Base-by-base conservation (phyloP, 257 asterid species). In the Leonotis leonurus region DNA sequence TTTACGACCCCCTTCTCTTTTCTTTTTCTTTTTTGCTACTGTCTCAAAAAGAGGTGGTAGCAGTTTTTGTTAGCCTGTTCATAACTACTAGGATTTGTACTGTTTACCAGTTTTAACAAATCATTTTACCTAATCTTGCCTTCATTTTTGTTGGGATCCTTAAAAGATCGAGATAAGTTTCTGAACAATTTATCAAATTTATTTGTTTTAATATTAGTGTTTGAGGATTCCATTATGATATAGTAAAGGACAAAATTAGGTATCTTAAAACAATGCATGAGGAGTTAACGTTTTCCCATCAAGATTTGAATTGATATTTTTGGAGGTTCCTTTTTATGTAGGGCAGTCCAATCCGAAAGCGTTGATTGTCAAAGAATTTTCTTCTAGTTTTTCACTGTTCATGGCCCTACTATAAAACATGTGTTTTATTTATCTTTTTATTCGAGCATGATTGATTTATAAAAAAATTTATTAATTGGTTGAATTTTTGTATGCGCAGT, bases 41-140 rank as follows among this genome's bases (percentile, higher is more conserved):
- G 18, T 36, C 49, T 69, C 60, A n/a, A 43, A 16, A 64, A 37
- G 45, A 57, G 70, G 50, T 33, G 2, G 37, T 6, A 8, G 27
- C 41, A 30, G 40, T 61, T 60, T 52, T 49, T 45, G 8, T 40
- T 18, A 35, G 14, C 24, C 52, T 43, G 60, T 62, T 55, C 67
- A 64, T 63, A 62, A 14, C 16, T 69, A 10, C 11, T 69, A 60
- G 74, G 64, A 45, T 49, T 48, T 58, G 27, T 60, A 20, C 1
- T 20, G 27, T 10, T 30, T n/a, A 32, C 1, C 13, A 9, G 6
- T 9, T n/a, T 13, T n/a, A n/a, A n/a, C n/a, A n/a, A n/a, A n/a
- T n/a, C n/a, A n/a, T n/a, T n/a, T n/a, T n/a, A n/a, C n/a, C n/a
- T 36, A 32, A 49, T 30, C 30, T 63, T 29, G 8, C 10, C 22